phyloP scores from a whole-genome alignment of 352 stramenopile species.

The Pythium monospermum region DNA sequence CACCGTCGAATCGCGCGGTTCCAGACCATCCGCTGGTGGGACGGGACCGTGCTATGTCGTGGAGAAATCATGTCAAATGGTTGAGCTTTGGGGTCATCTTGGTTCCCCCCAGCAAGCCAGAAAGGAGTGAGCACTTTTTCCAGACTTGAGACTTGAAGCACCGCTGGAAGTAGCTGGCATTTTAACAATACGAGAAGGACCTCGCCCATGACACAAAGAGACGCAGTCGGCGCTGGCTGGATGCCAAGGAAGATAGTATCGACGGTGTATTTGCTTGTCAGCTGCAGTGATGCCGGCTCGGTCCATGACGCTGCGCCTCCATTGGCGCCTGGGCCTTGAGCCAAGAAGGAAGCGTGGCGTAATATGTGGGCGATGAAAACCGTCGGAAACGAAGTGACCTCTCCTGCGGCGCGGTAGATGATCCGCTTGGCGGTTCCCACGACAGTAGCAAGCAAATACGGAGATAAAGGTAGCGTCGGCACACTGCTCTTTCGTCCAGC shows the following conservation, averaged over 20 bases:
- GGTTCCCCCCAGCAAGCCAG: conserved; percentile 31
- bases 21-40: conserved; percentile 41
- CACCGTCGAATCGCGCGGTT: conserved; percentile 63
- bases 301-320: conserved; percentile 23
- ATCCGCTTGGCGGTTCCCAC: conserved; percentile 35
- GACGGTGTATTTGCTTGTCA: conserved; percentile 42
- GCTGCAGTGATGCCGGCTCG: conserved; percentile 27
- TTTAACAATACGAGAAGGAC: conserved; percentile 44
- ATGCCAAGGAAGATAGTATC: conserved; percentile 42
- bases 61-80: background rate
- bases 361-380: conserved; percentile 37
- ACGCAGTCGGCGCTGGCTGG: conserved; percentile 24
- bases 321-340: background rate
- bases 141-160: conserved; percentile 24
- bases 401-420: conserved; percentile 35
- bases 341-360: conserved; percentile 33
- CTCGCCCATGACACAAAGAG: conserved; percentile 46
- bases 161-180: conserved; percentile 16
- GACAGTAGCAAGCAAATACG: background rate
- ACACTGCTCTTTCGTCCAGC: too few relatives aligned
- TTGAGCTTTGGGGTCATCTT: background rate
- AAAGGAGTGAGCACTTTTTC: conserved; percentile 40
- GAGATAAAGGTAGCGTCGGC: too few relatives aligned
- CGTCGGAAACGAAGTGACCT: conserved; percentile 32
- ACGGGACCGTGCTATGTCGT: background rate